Base-by-base conservation (phyloP, 768 basidiomycete genomes). In the Fistulinella prunicolor region DNA sequence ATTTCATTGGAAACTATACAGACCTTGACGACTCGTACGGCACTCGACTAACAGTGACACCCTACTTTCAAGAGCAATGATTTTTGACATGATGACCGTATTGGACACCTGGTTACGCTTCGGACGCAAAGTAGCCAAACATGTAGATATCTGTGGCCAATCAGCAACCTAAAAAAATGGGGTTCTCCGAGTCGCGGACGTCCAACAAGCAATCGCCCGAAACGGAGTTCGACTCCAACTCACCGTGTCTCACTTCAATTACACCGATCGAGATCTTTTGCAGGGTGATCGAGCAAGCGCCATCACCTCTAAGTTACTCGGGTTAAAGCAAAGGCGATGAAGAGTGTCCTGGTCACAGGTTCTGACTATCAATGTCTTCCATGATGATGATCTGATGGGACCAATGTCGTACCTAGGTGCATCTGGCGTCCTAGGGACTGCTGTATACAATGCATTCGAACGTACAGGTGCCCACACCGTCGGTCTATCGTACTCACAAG, bases 391-490 rank as follows among this genome's bases (percentile, higher is more conserved):
- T 38, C 68, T 55, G 23, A 58, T 24, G 16, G 16, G 16, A 28
- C 35, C 16, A 36, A 51, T 24, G 22, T 22, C 47, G 39, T 39
- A 16, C 26, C 23, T 13, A 94, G 94, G 94, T 53, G 94, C 94
- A 47, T 94, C 92, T 29, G 95, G 95, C 23, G 79, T 97, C 9
- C 80, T 98, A 10, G 95, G 95, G 9, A 73, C 85, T 7, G 89
- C 89, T 1, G 80, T 95, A 9, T 79, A 78, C 62, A 62, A 72
- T 21, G 82, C 86, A 2, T 92, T 94, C 73, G 71, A 74, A 30
- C 57, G 59, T 10, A 53, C 68, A 6, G 61, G 60, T 9, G 60
- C 70, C 47, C 69, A 77, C 55, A 79, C 86, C 37, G 69, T 85
- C 44, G 85, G 85, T 1, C 77, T 94, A n/a, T 85, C 88, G 4